Evolutionary conservation across 2,329 filamentous ascomycete genomes (phyloP), one percentile per base, ranked within the genome.

Genomic region (Exserohilum rostratum): DNA sequence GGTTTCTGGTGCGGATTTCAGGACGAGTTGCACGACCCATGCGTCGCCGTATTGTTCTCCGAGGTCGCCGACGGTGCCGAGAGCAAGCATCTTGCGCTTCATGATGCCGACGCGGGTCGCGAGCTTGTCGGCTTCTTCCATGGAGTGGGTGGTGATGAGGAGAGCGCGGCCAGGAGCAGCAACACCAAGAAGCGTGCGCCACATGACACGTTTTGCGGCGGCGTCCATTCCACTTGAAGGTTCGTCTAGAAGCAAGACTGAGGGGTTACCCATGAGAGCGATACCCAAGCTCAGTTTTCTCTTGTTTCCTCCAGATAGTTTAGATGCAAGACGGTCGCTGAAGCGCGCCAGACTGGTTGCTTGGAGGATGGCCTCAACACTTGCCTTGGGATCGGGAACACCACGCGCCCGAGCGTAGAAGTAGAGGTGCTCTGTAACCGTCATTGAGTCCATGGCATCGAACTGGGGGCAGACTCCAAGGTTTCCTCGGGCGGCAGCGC

Each of bases 61-160:
- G 3, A 97, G 80, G 53, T 87, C 79, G 30, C 91, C 86, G 0
- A 87, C 88, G 0, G 87, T 89, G 3, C 93, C 93, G 7, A 95
- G 81, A 0, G 92, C 93, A 18, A 97, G 81, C 91, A 97, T 96
- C 29, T 87, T 83, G 64, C 85, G 84, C 7, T 92, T 90, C 77
- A 98, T 86, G 62, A 98, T 96, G 11, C 91, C 93, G 0, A 90
- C 91, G 1, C 91, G 84, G 27, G 86, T 87, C 0, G 93, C 93
- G 2, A 98, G 81, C 0, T 92, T 92, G 68, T 96, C 91, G 0
- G 93, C 93, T 76, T 97, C 93, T 73, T 97, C 93, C 92, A 97
- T 96, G 44, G 86, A 90, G 74, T 98, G 93, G 0, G 93, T 97
- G 0, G 93, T 97, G 15, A 98, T 83, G 1, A 98, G 81, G 13